These are phyloP conservation scores for Cyberlindnera maritima DNA, from an alignment of 805 yeast species.

Conservation along the genomic window DNA sequence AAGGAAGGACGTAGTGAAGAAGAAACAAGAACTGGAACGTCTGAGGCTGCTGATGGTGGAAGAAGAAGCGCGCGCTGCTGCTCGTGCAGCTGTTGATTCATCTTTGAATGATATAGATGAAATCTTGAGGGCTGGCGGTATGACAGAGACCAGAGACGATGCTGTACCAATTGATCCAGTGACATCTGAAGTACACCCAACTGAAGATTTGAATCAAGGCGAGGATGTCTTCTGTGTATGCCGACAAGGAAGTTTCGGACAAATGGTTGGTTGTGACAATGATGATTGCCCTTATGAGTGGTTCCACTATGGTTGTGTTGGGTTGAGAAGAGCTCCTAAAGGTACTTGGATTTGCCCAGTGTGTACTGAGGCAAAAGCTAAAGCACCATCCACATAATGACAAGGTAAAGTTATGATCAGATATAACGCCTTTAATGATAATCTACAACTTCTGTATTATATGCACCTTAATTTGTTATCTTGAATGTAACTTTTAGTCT, in stretches of 20 bases:
- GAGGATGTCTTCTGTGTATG: conserved; percentile 45
- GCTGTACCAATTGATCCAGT: neutral
- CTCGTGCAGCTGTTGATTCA: no score
- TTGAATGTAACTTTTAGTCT: conserved; percentile 1
- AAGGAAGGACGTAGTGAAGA: neutral
- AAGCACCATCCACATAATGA: conserved; percentile 6
- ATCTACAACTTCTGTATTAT: neutral
- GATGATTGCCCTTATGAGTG: conserved; percentile 68
- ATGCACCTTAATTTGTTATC: neutral
- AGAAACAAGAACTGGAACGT: neutral
- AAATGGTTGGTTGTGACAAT: conserved; percentile 91
- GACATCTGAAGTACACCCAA: neutral
- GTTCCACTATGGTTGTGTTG: conserved; percentile 81
- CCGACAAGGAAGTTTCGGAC: conserved; percentile 51
- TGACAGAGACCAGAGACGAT: no score
- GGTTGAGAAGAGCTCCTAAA: conserved; percentile 56
- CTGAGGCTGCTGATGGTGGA: neutral
- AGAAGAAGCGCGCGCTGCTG: neutral
- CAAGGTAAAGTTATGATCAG: neutral
- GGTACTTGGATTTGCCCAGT: conserved; percentile 75
- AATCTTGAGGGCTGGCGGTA: no score
- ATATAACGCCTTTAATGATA: neutral
- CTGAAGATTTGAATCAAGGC: neutral
- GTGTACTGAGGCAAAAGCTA: conserved; percentile 14
- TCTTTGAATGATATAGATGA: no score